Evolutionary conservation across 192 early-diverging fungal genomes (phyloP).

Genomic region (Geranomyces michiganensis): DNA sequence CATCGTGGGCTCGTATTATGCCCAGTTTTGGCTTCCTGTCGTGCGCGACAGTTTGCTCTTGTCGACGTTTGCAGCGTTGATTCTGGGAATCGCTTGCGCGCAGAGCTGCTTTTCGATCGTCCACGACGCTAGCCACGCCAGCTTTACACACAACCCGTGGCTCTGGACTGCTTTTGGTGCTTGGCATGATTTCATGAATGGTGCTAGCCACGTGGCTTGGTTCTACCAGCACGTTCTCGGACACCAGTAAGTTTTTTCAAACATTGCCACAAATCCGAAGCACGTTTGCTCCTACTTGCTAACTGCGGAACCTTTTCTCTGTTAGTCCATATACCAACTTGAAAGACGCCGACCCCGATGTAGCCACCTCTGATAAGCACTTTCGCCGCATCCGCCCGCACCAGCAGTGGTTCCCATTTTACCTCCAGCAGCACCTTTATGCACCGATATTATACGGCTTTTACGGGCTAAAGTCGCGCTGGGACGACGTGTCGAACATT

Average conservation of each 20-base stretch:
- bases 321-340: conserved; percentile 57
- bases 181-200: conserved; percentile 63
- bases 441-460: conserved; percentile 57
- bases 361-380: conserved; percentile 45
- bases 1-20: conserved; percentile 46
- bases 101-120: conserved; percentile 59
- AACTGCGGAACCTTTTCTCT: too few relatives aligned
- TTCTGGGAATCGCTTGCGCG: conserved; percentile 55
- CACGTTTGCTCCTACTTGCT: too few relatives aligned
- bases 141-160: conserved; percentile 54
- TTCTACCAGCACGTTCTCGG: conserved; percentile 62
- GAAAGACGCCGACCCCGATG: conserved; percentile 58
- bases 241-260: conserved; percentile 54
- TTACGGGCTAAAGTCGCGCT: conserved; percentile 54
- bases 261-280: too few relatives aligned
- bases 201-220: conserved; percentile 59
- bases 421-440: conserved; percentile 54
- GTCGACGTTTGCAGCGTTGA: conserved; percentile 48
- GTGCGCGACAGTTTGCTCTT: conserved; percentile 50
- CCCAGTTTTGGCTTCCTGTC: conserved; percentile 48
- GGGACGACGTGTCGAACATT: conserved; percentile 55
- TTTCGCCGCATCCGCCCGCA: conserved; percentile 56
- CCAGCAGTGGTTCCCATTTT: conserved; percentile 55
- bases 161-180: conserved; percentile 59
- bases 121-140: conserved; percentile 61